Evolutionary conservation across 139 green algal genomes (phyloP).

Genomic region (Closterium sp.): DNA sequence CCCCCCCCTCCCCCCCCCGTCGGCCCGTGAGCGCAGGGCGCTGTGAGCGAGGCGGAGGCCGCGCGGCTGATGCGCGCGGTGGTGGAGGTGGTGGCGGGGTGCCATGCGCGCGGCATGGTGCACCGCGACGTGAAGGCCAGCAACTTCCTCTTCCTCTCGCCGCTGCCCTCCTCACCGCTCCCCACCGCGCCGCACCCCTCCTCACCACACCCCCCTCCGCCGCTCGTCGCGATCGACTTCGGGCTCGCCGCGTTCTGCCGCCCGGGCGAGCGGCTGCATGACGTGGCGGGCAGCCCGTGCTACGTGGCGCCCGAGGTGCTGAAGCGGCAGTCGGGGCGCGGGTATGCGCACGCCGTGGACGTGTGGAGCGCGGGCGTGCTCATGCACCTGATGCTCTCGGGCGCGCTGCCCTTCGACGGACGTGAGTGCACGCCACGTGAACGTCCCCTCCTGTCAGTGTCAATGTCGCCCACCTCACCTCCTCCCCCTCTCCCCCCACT

Average conservation of each 20-base stretch:
- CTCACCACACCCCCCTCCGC: too few species aligned
- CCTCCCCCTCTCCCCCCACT: neutral
- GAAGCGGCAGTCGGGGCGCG: neutral
- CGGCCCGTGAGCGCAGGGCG: neutral
- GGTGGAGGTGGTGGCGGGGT: neutral
- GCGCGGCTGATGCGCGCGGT: neutral
- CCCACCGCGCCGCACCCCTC: too few species aligned
- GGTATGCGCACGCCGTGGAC: neutral
- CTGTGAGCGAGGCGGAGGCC: neutral
- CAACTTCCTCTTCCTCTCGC: neutral
- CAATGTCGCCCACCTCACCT: neutral
- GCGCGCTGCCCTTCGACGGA: neutral
- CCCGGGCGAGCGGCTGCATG: neutral
- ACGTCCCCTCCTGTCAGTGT: neutral
- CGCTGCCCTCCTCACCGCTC: too few species aligned
- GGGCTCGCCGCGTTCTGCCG: neutral
- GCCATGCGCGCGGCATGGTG: neutral
- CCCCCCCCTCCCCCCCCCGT: too few species aligned
- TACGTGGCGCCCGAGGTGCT: neutral
- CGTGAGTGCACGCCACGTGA: neutral
- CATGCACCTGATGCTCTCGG: neutral
- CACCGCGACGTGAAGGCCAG: neutral
- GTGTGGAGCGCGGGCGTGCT: neutral
- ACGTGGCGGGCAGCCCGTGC: neutral
- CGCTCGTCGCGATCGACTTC: neutral